Conservation (phyloP, 1,284 basidiomycete genomes). For the Trametes versicolor region DNA sequence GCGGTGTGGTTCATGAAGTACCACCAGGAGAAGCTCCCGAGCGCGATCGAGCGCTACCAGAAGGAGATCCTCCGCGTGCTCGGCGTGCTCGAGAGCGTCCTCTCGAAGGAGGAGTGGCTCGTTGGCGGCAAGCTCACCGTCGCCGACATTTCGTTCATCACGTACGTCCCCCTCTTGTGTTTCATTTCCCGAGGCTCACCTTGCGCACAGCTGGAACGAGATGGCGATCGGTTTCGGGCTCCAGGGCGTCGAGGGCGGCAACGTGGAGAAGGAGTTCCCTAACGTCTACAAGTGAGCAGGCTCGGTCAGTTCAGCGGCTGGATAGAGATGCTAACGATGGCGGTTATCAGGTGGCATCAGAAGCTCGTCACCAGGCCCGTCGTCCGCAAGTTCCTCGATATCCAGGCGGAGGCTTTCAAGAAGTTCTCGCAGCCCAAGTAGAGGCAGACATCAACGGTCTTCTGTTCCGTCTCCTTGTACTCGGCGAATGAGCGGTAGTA, state of each 20-base stretch:
- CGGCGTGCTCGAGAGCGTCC: constrained; percentile 42
- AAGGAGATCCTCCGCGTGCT: constrained; percentile 44
- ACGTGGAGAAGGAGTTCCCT: constrained; percentile 23
- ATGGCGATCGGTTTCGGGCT: background rate
- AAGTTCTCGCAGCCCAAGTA: background rate
- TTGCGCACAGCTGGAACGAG: constrained; percentile 17
- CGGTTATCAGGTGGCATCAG: constrained; percentile 13
- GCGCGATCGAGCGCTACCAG: constrained; percentile 42
- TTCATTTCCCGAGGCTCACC: background rate
- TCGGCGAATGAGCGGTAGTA: background rate
- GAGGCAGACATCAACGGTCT: background rate
- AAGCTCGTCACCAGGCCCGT: constrained; percentile 10
- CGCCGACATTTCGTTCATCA: constrained; percentile 31
- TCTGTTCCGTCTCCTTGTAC: background rate
- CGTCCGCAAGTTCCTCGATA: constrained; percentile 3
- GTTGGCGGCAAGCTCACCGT: constrained; percentile 31
- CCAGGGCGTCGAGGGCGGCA: constrained; percentile 3
- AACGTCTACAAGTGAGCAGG: constrained; percentile 8
- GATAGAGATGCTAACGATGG: background rate
- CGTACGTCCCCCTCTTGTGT: constrained; percentile 4
- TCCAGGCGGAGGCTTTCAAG: background rate
- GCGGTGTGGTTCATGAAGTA: constrained; percentile 38
- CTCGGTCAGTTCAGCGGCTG: too few relatives aligned
- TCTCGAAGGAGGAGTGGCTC: constrained; percentile 26
- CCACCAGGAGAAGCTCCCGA: constrained; percentile 37